Base-by-base conservation (phyloP, 352 stramenopile species). In the Bremia lactucae region DNA sequence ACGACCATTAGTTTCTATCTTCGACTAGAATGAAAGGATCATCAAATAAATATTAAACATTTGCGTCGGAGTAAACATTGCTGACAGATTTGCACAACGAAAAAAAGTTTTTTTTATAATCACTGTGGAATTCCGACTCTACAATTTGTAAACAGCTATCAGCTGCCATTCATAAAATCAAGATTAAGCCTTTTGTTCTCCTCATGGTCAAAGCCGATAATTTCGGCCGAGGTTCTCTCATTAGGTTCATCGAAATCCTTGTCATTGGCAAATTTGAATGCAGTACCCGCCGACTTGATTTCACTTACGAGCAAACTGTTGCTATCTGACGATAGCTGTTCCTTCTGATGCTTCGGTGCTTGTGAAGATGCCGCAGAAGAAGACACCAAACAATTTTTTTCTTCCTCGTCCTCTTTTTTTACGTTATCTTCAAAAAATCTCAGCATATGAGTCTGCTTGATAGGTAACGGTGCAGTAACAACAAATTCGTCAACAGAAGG, bases 131-230 rank as follows among this genome's bases (percentile, higher is more conserved):
- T n/a, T n/a, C n/a, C n/a, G n/a, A n/a, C n/a, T n/a, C n/a, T n/a
- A n/a, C n/a, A n/a, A n/a, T n/a, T n/a, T n/a, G n/a, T n/a, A n/a
- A n/a, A n/a, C n/a, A n/a, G n/a, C n/a, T n/a, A n/a, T n/a, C n/a
- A n/a, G n/a, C n/a, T n/a, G n/a, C n/a, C 68, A 31, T 65, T 64
- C 55, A 91, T 61, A 51, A 91, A 91, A 61, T 88, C 75, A 63
- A 91, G 65, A 68, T 91, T 88, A 37, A 91, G 55, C 7, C 80
- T 59, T 14, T 77, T 68, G 3, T 81, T 61, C 8, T 74, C 59
- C 0, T 51, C 52, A n/a, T 68, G 62, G 4, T 72, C 55, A 11
- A 49, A 31, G 15, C 45, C 54, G 34, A 68, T 54, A 26, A 58
- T 62, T 14, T 57, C 49, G 23, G 61, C 61, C 40, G 68, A 64